phyloP scores from a whole-genome alignment of 164 flowering plant genomes.

The Stephania cephalantha region DNA sequence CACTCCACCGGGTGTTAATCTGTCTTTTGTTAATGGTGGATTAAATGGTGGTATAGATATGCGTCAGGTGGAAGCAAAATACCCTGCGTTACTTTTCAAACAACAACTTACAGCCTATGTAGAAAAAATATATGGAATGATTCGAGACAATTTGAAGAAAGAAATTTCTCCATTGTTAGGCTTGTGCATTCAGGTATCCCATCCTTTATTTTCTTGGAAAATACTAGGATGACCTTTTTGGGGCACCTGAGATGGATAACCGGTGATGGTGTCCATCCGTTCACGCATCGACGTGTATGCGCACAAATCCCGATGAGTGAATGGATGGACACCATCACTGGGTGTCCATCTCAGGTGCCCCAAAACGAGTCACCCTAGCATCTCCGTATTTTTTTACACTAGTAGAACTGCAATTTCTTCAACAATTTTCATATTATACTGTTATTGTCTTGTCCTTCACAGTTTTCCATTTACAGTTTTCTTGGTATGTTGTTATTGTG shows the following conservation, averaged over 20 bases:
- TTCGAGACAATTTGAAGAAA: constrained; percentile 92
- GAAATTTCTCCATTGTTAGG: constrained; percentile 98
- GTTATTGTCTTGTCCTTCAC: not conserved
- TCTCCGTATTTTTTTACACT: not conserved
- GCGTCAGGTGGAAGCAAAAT: constrained; percentile 96
- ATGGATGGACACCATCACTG: too few species aligned
- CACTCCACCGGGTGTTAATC: constrained; percentile 79
- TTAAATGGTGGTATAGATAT: constrained; percentile 64
- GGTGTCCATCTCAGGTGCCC: too few species aligned
- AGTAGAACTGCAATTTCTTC: not conserved
- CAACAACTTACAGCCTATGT: constrained; percentile 99
- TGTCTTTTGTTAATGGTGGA: constrained; percentile 63
- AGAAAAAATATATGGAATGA: constrained; percentile 98
- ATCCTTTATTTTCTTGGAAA: not conserved
- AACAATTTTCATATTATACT: not conserved
- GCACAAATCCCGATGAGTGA: too few species aligned
- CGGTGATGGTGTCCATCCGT: too few species aligned
- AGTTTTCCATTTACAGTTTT: not conserved
- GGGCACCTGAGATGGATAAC: too few species aligned
- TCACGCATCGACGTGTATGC: too few species aligned
- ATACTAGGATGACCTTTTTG: too few species aligned
- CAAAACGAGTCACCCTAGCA: too few species aligned
- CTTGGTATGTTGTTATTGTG: not conserved
- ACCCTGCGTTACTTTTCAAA: constrained; percentile 96
- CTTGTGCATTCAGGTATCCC: constrained; percentile 85